Evolutionary conservation across 192 early-diverging fungal species (phyloP), one percentile per base, ranked within the genome.

Genomic region (Neocallimastix lanati): DNA sequence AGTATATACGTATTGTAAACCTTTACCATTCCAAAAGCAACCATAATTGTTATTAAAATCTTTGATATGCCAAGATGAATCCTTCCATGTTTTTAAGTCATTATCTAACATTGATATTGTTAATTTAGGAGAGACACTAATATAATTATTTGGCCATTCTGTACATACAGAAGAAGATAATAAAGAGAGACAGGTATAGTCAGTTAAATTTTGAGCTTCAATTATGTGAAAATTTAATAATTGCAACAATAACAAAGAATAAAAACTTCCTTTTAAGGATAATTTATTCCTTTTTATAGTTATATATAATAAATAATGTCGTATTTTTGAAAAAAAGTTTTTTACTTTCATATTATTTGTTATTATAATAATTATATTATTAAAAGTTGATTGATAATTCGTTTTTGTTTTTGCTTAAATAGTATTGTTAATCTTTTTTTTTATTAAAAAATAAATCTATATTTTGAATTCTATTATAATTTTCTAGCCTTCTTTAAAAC

Each of bases 41-140:
- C 79, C 79, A 79, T 79, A 79, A 21, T 40, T 77, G n/a, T 28
- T 29, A 36, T 79, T 79, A 77, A 79, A 79, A 6, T 29, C 29
- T 77, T 79, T 40, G 13, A 77, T 79, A 30, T 79, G 79, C 79
- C 28, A 36, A n/a, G 58, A 36, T 21, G 79, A 79, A n/a, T 79
- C 79, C n/a, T 40, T 77, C 79, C 79, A 79, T 5, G 29, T 36
- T 25, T 29, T 77, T 6, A 79, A 28, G 27, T 79, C 79, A 15
- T 29, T 16, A 77, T 79, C 79, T 29, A 79, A 77, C 79, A 79
- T 79, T 30, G 79, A 28, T 7, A 79, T 6, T 77, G 79, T 79
- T 76, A 58, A 79, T 29, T 40, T 29, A 77, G 79, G 18, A 6
- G 79, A 79, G 7, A 79, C 76, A 36, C 77, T 79, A 25, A 79